Evolutionary conservation across 2,329 filamentous ascomycete species (phyloP), one percentile per base, ranked within the genome.

Genomic region (Cryphonectria nitschkei): DNA sequence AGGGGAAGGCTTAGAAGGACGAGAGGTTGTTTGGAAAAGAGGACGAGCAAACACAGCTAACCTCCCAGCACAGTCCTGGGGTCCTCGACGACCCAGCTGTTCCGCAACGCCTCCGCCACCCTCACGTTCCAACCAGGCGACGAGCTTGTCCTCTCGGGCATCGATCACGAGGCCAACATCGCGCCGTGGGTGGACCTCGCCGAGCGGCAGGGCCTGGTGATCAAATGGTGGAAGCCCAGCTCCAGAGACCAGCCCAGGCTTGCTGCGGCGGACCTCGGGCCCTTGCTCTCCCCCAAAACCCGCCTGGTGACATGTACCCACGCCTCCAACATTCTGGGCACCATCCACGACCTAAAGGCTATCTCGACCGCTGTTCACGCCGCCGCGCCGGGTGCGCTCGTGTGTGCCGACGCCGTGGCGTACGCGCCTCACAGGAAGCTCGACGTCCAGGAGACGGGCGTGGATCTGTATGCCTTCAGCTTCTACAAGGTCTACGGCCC

Each of bases 401-500:
- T 95, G 1, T 90, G 87, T 74, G 91, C 95, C 7, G 93, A 95
- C 79, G 92, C 89, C 2, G 93, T 95, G 0, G 90, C 92, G 3
- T 93, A 89, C 76, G 92, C 92, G 0, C 93, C 93, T 0, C 93
- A 95, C 78, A 84, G 92, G 5, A 83, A 83, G 9, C 80, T 95
- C 14, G 90, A 95, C 77, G 90, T 95, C 5, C 84, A 87, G 73
- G 88, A 82, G 0, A 83, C 93, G 0, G 92, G 86, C 0, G 90
- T 92, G 0, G 93, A 95, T 77, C 90, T 94, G 75, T 95, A 95
- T 78, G 81, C 85, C n/a, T 93, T 95, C 77, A 90, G 86, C 0
- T 95, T 92, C 92, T 95, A 95, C 81, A 95, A 95, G 78, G 88
- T 94, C 1, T 95, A 92, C 76, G 93, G 92, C 0, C 92, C 93